Base-by-base conservation (phyloP, 305 asterid genomes). In the Solanum chacoense region DNA sequence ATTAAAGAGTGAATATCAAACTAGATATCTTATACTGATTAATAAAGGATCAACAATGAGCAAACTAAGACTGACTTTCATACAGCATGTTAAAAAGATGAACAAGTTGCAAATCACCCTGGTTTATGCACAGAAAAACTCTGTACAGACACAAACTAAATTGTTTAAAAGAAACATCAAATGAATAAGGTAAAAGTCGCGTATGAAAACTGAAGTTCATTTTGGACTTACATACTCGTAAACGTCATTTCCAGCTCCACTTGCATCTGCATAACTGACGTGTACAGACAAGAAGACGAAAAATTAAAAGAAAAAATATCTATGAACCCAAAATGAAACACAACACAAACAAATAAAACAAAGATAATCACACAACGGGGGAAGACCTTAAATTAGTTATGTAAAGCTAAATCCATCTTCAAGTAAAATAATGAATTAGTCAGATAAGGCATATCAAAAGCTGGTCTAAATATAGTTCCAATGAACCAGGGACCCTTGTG, bases 221-320 rank as follows among this genome's bases (percentile, higher is more conserved):
- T 89, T 88, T 37, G 87, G 85, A 92, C 99, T 94, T 95, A 97
- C 99, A 92, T 95, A 97, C 94, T 97, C 99, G 92, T 97, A 97
- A 89, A 97, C 99, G 93, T 97, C 99, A 14, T 94, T 95, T 85
- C 95, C 98, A 92, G 99, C 98, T 84, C 99, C 99, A 92, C 95
- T 96, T 88, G 99, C 93, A 95, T 97, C 99, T 11, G 98, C 98
- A 92, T 97, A 97, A 88, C 99, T 97, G 96, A 89, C 90, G 67
- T 42, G 38, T n/a, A 45, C 59, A 80, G 36, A 4, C 63, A 80
- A 40, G 59, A 85, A 40, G 77, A 81, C 8, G 50, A 36, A 40
- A 85, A 36, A 84, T 73, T 37, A 75, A 22, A 83, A 69, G 16
- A 37, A 42, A 69, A 69, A 89, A 79, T 20, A 26, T 89, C 72